phyloP scores from a whole-genome alignment of 108 stramenopile genomes.

The Epipyxis sp. region DNA sequence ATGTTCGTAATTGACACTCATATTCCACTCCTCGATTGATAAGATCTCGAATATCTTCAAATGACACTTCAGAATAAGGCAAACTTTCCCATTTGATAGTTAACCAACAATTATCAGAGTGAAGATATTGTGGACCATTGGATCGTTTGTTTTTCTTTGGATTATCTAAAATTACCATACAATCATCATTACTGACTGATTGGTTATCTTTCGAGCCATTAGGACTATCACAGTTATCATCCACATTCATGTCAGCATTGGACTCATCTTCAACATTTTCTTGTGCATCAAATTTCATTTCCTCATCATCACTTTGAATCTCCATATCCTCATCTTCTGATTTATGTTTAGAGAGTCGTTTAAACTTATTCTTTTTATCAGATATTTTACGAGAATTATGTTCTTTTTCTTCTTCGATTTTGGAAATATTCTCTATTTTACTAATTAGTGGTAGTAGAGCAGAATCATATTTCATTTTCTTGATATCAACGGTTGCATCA shows the following conservation, averaged over 20 bases:
- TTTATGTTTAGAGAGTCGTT: no score
- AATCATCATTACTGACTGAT: not conserved
- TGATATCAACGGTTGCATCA: not conserved
- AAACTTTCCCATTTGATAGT: conserved; percentile 30
- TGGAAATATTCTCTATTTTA: no score
- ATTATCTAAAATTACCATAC: no score
- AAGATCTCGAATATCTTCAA: conserved; percentile 8
- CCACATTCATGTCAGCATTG: not conserved
- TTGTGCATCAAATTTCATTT: not conserved
- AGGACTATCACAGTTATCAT: not conserved
- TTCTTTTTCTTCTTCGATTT: no score
- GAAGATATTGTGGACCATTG: no score
- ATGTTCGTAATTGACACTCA: conserved; percentile 19
- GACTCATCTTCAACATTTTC: not conserved
- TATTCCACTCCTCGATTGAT: not conserved
- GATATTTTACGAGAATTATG: no score
- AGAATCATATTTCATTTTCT: not conserved
- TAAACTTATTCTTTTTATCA: no score
- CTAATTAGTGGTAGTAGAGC: not conserved
- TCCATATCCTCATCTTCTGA: not conserved
- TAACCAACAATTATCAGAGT: not conserved
- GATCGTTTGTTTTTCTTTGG: no score
- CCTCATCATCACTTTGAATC: not conserved
- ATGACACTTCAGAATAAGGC: conserved; percentile 18
- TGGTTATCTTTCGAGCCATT: not conserved